These are phyloP conservation scores for Hyaloscypha variabilis DNA, from an alignment of 495 filamentous ascomycete genomes.

Conservation along the genomic window DNA sequence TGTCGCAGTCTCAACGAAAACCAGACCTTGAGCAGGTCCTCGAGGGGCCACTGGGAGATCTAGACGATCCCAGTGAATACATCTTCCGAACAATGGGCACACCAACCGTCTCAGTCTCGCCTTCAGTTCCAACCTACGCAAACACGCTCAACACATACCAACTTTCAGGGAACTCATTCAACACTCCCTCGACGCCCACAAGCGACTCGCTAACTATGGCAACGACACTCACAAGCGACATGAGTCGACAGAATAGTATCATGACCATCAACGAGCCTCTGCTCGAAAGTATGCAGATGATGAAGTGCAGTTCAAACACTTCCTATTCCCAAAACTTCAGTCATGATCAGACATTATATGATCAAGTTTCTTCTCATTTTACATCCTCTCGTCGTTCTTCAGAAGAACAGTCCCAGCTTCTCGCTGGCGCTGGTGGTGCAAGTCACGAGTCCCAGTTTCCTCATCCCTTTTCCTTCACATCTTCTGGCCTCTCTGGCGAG, in stretches of 20 bases:
- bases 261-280: slow-evolving; percentile 27
- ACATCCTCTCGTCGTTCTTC: slow-evolving; percentile 24
- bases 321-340: slow-evolving; percentile 29
- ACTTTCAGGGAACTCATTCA: slow-evolving; percentile 19
- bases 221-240: slow-evolving; percentile 28
- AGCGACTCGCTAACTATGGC: slow-evolving; percentile 28
- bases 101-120: slow-evolving; percentile 19
- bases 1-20: slow-evolving; percentile 41
- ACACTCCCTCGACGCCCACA: slow-evolving; percentile 27
- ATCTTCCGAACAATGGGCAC: slow-evolving; percentile 19
- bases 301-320: slow-evolving; percentile 31
- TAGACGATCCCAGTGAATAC: slow-evolving; percentile 24
- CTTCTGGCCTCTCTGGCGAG: slow-evolving; percentile 30
- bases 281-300: slow-evolving; percentile 31
- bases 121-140: slow-evolving; percentile 6
- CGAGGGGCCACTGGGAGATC: slow-evolving; percentile 10
- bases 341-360: slow-evolving; percentile 30
- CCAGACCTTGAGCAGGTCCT: slow-evolving; percentile 31
- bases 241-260: slow-evolving; percentile 34
- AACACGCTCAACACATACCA: slow-evolving; percentile 14
- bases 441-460: slow-evolving; percentile 38
- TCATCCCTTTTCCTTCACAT: slow-evolving; percentile 32
- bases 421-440: slow-evolving; percentile 37
- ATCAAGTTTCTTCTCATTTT: slow-evolving; percentile 29
- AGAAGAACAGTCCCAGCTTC: slow-evolving; percentile 31